These are phyloP conservation scores for Globisporangium carolinianum DNA, from an alignment of 352 stramenopile species.

Conservation along the genomic window DNA sequence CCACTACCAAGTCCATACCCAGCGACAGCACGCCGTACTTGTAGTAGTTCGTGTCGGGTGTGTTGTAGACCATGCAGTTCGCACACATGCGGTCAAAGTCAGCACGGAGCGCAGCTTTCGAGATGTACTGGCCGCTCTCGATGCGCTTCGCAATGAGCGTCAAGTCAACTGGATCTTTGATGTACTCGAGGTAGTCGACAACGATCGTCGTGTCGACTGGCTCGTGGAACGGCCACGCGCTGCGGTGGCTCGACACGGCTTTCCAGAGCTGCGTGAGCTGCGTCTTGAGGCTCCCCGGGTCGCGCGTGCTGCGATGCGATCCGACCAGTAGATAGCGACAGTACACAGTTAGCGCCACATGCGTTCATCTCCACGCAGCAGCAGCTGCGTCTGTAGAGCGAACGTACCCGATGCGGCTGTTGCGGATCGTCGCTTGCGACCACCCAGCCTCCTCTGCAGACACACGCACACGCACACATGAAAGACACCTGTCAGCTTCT, in stretches of 20 bases:
- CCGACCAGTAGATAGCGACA: neutral
- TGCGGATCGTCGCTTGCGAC: conserved; percentile 79
- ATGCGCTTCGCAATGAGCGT: conserved; percentile 80
- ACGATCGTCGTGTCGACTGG: conserved; percentile 94
- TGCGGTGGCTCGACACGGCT: conserved; percentile 91
- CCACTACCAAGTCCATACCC: neutral
- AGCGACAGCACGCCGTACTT: conserved; percentile 52
- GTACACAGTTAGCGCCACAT: neutral
- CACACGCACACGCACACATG: conserved; percentile 4
- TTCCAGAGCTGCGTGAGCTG: conserved; percentile 86
- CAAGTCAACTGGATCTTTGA: conserved; percentile 93
- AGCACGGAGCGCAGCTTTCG: conserved; percentile 86
- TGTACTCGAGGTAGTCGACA: conserved; percentile 95
- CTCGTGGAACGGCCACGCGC: conserved; percentile 97
- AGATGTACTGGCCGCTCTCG: conserved; percentile 84
- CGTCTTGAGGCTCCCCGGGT: conserved; percentile 76
- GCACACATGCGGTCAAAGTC: conserved; percentile 96
- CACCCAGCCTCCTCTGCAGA: conserved; percentile 75
- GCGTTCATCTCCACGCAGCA: neutral
- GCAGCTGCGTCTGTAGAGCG: neutral
- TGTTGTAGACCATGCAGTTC: conserved; percentile 98
- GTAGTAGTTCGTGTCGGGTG: conserved; percentile 93
- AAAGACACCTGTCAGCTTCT: neutral
- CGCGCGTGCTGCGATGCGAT: conserved; percentile 36
- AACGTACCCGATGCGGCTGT: conserved; percentile 74